Evolutionary conservation across 2,329 filamentous ascomycete genomes (phyloP).

Genomic region (Calonectria pteridis): DNA sequence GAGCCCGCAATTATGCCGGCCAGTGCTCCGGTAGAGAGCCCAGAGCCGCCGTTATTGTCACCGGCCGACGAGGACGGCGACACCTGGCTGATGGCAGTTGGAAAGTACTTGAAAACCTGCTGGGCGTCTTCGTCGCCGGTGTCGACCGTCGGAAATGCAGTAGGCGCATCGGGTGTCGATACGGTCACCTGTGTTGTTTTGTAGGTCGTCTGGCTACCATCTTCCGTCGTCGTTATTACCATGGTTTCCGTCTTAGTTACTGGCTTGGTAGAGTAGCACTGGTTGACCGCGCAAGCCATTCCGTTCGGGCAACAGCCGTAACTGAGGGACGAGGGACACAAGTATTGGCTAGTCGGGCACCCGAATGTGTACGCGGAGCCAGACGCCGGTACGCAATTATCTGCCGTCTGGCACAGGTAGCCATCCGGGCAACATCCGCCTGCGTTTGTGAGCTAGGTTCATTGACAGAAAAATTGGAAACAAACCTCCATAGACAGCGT

Average conservation of each 20-base stretch:
- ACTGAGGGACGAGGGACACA: constrained; percentile 63
- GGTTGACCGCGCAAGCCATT: constrained; percentile 60
- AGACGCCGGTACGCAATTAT: constrained; percentile 58
- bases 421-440: constrained; percentile 62
- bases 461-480: not conserved
- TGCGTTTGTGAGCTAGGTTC: constrained; percentile 41
- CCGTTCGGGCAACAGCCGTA: constrained; percentile 66
- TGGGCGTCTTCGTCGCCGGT: constrained; percentile 42
- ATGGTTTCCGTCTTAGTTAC: constrained; percentile 59
- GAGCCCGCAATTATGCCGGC: constrained; percentile 68
- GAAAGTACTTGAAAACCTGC: constrained; percentile 58
- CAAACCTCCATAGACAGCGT: constrained; percentile 51
- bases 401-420: constrained; percentile 54
- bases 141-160: constrained; percentile 43
- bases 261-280: constrained; percentile 63
- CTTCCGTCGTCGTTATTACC: constrained; percentile 59
- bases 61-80: constrained; percentile 43
- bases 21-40: constrained; percentile 57
- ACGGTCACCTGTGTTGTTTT: constrained; percentile 55
- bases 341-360: constrained; percentile 60
- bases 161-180: constrained; percentile 53
- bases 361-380: constrained; percentile 54
- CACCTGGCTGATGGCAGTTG: constrained; percentile 58
- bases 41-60: constrained; percentile 43
- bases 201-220: constrained; percentile 53